phyloP scores from a whole-genome alignment of 78 protist species.

The Isochrysis galbana region DNA sequence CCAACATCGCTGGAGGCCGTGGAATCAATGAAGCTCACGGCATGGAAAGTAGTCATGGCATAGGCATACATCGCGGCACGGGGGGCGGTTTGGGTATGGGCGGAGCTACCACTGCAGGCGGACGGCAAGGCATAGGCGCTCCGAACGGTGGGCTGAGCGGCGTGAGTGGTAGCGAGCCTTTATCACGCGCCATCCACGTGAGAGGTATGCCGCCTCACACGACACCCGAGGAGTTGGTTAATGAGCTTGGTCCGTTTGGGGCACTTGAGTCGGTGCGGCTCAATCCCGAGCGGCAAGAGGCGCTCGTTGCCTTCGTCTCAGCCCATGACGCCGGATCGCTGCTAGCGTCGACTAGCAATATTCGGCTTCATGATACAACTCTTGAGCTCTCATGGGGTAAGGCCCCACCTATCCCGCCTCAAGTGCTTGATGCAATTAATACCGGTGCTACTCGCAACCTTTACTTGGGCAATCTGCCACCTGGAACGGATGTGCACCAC shows the following conservation, averaged over 20 bases:
- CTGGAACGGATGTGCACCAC: background rate
- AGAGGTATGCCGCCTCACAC: background rate
- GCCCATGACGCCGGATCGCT: background rate
- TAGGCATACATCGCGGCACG: too few relatives aligned
- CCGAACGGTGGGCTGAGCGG: background rate
- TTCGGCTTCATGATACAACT: background rate
- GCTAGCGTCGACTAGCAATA: background rate
- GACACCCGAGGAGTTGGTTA: background rate
- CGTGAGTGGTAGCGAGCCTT: background rate
- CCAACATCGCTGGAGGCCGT: too few relatives aligned
- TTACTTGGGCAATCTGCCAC: background rate
- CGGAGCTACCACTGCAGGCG: background rate
- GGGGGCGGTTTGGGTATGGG: background rate
- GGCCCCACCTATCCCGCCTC: background rate
- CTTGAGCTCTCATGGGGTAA: background rate
- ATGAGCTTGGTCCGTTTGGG: background rate
- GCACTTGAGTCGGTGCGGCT: background rate
- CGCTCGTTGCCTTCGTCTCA: background rate
- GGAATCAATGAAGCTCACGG: too few relatives aligned
- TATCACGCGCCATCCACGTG: background rate
- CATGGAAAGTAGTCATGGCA: too few relatives aligned
- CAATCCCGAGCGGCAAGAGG: background rate
- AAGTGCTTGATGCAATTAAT: background rate
- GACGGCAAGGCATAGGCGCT: background rate
- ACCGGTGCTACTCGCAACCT: slow-evolving; percentile 1